Base-by-base conservation (phyloP, 2,329 filamentous ascomycete species). In the Aspergillus versicolor region DNA sequence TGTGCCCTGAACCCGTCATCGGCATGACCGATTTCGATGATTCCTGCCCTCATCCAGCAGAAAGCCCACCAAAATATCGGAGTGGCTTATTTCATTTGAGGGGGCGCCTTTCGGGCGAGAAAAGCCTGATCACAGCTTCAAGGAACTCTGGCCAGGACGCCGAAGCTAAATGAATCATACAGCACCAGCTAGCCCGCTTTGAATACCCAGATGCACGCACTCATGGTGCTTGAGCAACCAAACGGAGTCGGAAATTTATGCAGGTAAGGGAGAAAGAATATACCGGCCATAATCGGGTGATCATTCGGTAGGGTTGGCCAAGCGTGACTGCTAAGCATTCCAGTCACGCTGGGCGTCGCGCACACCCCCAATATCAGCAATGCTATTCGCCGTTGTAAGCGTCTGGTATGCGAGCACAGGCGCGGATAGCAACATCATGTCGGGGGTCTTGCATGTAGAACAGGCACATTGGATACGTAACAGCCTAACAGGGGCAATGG, bases 21-120 rank as follows among this genome's bases (percentile, higher is more conserved):
- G 32, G 61, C 57, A 44, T 58, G 57, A 47, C 60, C 55, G 43
- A 60, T 38, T 19, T 54, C 54, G 41, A 62, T 61, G 48, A 51
- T 57, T 51, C 59, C 61, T 47, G 50, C 38, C 43, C 62, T 61
- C 62, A 64, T 64, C 56, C 47, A 42, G 37, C 49, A 53, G 54
- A 48, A 32, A 42, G 17, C 43, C 38, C 37, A 38, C 49, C 43
- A 53, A 42, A 15, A 22, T 54, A 49, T 37, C 30, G 19, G 21
- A 12, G 27, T 27, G 45, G 21, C 6, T 50, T 49, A 50, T 37
- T 43, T 49, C 53, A 49, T 55, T n/a, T 30, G 52, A 48, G 38
- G 24, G 34, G 3, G 19, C 13, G 12, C 37, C 17, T 42, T 42
- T 15, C 40, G 12, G 27, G 4, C 38, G 6, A 34, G n/a, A n/a